A percentile compares a stretch with the other conserved stretches of the same genome.
Conservation (phyloP, 139 green algal genomes). For the Pleodorina starrii region DNA sequence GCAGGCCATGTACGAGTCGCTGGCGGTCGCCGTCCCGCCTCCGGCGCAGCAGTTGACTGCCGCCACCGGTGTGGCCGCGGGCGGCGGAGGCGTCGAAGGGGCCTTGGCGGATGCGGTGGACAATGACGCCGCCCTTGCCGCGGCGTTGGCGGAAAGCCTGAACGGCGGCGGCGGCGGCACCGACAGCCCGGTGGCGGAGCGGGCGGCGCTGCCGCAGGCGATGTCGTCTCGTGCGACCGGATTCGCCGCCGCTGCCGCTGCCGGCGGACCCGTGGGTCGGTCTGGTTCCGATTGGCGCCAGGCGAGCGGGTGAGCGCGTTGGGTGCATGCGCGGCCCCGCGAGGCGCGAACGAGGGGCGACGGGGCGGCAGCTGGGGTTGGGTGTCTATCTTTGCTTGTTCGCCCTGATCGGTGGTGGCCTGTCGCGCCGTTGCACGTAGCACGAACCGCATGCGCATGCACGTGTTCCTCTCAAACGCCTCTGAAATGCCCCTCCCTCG, state of each 20-base stretch:
- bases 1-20: conserved; percentile 61
- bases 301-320: background rate
- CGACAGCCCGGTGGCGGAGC: background rate
- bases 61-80: background rate
- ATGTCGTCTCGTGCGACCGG: background rate
- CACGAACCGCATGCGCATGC: too few species aligned
- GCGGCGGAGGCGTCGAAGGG: background rate
- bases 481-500: too few species aligned
- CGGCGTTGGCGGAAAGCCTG: background rate
- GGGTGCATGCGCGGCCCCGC: too few species aligned
- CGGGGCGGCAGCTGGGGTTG: too few species aligned
- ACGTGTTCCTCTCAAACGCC: too few species aligned
- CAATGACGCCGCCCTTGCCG: background rate
- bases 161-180: background rate
- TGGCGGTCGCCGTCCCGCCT: background rate
- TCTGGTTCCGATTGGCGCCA: background rate
- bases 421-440: too few species aligned
- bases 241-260: background rate
- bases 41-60: background rate
- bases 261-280: background rate
- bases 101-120: background rate
- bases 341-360: too few species aligned
- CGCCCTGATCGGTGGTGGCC: too few species aligned
- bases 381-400: too few species aligned
- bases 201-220: background rate